These are phyloP conservation scores for Penicillium sp. DNA, from an alignment of 2,329 filamentous ascomycete genomes.

Conservation along the genomic window DNA sequence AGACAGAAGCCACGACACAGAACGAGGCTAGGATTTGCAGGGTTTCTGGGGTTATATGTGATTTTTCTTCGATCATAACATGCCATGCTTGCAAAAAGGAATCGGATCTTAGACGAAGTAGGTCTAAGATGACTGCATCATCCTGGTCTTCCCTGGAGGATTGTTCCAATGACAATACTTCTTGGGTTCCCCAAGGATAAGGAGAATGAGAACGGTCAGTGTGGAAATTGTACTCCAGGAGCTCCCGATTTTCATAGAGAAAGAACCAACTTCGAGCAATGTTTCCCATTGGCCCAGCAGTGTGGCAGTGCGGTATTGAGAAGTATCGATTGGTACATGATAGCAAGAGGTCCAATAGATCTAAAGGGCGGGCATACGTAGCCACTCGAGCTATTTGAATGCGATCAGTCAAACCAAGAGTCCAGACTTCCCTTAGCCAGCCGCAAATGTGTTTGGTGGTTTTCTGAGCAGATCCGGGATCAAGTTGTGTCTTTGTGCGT, in stretches of 20 bases:
- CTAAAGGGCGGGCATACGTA: slow-evolving; percentile 63
- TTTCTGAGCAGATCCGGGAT: slow-evolving; percentile 67
- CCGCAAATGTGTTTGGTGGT: slow-evolving; percentile 72
- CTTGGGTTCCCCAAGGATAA: slow-evolving; percentile 29
- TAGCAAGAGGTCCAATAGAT: slow-evolving; percentile 70
- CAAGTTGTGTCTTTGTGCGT: slow-evolving; percentile 65
- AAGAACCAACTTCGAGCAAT: slow-evolving; percentile 45
- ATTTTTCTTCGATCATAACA: slow-evolving; percentile 42
- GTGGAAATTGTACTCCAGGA: slow-evolving; percentile 55
- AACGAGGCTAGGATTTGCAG: slow-evolving; percentile 53
- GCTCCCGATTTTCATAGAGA: slow-evolving; percentile 39
- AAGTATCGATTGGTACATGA: slow-evolving; percentile 63
- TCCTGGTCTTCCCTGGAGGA: slow-evolving; percentile 35
- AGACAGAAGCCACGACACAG: slow-evolving; percentile 46
- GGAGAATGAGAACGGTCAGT: slow-evolving; percentile 20
- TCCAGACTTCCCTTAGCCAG: slow-evolving; percentile 84
- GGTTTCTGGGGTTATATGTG: slow-evolving; percentile 53
- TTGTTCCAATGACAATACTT: slow-evolving; percentile 22
- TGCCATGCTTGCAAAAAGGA: slow-evolving; percentile 48
- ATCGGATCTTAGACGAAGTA: slow-evolving; percentile 50
- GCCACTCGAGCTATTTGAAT: slow-evolving; percentile 67
- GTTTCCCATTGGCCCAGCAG: slow-evolving; percentile 29
- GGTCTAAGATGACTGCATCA: slow-evolving; percentile 46
- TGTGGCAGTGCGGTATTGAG: slow-evolving; percentile 20
- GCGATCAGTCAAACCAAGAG: slow-evolving; percentile 61